Conservation (phyloP, 345 rosid species). For the Limnanthes douglasii region DNA sequence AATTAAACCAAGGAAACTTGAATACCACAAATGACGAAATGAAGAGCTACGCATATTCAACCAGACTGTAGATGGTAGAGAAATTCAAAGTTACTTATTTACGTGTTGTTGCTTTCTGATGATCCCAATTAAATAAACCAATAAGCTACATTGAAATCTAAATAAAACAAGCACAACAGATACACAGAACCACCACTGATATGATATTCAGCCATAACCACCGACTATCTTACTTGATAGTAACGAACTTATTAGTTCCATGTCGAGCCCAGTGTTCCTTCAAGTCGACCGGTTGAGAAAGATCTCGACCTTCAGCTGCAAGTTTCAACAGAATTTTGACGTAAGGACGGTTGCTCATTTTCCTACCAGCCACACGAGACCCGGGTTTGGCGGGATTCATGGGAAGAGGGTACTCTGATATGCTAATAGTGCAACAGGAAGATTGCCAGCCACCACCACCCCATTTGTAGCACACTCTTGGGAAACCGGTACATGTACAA, state of each 20-base stretch:
- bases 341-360: slow-evolving; percentile 68
- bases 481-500: slow-evolving; percentile 50
- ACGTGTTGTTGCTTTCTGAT: too few species aligned
- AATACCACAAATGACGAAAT: too few species aligned
- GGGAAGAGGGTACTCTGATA: slow-evolving; percentile 51
- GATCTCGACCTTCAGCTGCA: slow-evolving; percentile 38
- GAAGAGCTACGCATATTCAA: too few species aligned
- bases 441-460: slow-evolving; percentile 71
- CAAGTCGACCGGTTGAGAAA: slow-evolving; percentile 42
- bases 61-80: too few species aligned
- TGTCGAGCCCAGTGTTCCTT: slow-evolving; percentile 60
- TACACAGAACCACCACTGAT: too few species aligned
- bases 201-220: too few species aligned
- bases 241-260: slow-evolving; percentile 62
- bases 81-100: too few species aligned
- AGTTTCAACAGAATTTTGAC: slow-evolving; percentile 39
- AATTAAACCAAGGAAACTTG: too few species aligned
- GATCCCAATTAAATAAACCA: too few species aligned
- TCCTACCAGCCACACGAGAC: slow-evolving; percentile 50
- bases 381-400: slow-evolving; percentile 39
- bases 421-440: slow-evolving; percentile 40
- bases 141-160: too few species aligned
- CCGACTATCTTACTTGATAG: slow-evolving; percentile 49
- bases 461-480: slow-evolving; percentile 48
- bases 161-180: too few species aligned